Conservation (phyloP, 495 filamentous ascomycete species). For the Aspergillus sparsus region DNA sequence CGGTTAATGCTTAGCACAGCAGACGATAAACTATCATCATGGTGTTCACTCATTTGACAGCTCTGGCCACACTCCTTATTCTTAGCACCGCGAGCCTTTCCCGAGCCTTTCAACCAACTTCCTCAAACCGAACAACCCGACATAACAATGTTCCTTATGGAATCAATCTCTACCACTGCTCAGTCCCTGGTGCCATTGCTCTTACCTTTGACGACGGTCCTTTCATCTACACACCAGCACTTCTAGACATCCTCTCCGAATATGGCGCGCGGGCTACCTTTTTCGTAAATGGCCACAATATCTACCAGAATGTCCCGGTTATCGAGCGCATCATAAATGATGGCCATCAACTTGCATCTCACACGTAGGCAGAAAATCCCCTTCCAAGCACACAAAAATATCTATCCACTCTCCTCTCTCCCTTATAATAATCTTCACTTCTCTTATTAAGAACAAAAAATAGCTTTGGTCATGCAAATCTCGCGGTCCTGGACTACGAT, state of each 20-base stretch:
- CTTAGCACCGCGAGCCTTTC: conserved; percentile 3
- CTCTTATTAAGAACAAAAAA: background rate
- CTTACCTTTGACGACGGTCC: conserved; percentile 79
- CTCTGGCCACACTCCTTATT: conserved; percentile 9
- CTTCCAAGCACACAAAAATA: no score
- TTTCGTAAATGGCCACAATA: conserved; percentile 64
- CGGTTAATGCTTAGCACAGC: conserved; percentile 7
- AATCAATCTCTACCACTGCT: conserved; percentile 61
- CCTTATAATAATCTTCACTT: background rate
- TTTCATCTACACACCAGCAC: conserved; percentile 61
- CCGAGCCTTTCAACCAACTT: background rate
- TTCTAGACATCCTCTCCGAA: conserved; percentile 63
- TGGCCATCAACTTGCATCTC: conserved; percentile 76
- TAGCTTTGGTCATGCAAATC: conserved; percentile 61
- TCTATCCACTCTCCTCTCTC: background rate
- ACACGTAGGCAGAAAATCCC: conserved; percentile 55
- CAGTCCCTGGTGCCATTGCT: conserved; percentile 58
- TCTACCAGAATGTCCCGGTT: conserved; percentile 49
- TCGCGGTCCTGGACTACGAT: conserved; percentile 52
- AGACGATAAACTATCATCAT: conserved; percentile 13
- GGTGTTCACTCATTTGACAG: conserved; percentile 10
- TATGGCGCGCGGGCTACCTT: conserved; percentile 69
- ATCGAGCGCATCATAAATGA: conserved; percentile 61
- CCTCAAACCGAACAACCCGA: conserved; percentile 10
- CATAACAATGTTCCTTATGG: conserved; percentile 45